These are phyloP conservation scores for Mycena galopus DNA, from an alignment of 768 basidiomycete genomes.

Conservation along the genomic window DNA sequence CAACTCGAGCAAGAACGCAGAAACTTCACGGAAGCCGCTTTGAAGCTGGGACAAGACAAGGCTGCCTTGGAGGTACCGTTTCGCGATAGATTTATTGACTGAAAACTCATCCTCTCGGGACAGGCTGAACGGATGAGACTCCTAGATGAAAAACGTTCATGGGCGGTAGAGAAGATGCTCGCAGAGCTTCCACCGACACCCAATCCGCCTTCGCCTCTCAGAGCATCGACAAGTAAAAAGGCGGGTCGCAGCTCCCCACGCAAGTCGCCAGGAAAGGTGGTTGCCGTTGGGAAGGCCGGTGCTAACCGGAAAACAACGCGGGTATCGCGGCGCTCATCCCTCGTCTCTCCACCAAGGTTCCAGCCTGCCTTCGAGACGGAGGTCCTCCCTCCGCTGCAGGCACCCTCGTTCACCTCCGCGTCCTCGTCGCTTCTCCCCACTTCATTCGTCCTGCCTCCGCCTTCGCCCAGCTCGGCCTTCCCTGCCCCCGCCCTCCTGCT, in stretches of 20 bases:
- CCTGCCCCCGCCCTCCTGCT: slow-evolving; percentile 63
- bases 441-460: slow-evolving; percentile 84
- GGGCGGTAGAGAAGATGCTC: slow-evolving; percentile 75
- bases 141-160: slow-evolving; percentile 79
- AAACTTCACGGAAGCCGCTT: slow-evolving; percentile 73
- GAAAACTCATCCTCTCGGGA: slow-evolving; percentile 10
- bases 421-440: slow-evolving; percentile 70
- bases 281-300: slow-evolving; percentile 62
- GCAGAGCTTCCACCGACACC: slow-evolving; percentile 67
- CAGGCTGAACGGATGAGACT: slow-evolving; percentile 75
- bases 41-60: slow-evolving; percentile 74
- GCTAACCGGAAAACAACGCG: slow-evolving; percentile 58
- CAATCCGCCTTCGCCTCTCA: slow-evolving; percentile 41
- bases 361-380: slow-evolving; percentile 68
- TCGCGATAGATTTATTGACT: slow-evolving; percentile 17
- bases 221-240: slow-evolving; percentile 43
- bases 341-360: slow-evolving; percentile 42
- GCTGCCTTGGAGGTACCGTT: slow-evolving; percentile 71
- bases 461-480: slow-evolving; percentile 77
- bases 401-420: slow-evolving; percentile 31
- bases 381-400: slow-evolving; percentile 50
- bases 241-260: slow-evolving; percentile 57
- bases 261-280: slow-evolving; percentile 59
- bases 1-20: slow-evolving; percentile 76
- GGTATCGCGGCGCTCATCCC: slow-evolving; percentile 62